These are phyloP conservation scores for Haberlea rhodopensis DNA, from an alignment of 257 asterid species.

Conservation along the genomic window DNA sequence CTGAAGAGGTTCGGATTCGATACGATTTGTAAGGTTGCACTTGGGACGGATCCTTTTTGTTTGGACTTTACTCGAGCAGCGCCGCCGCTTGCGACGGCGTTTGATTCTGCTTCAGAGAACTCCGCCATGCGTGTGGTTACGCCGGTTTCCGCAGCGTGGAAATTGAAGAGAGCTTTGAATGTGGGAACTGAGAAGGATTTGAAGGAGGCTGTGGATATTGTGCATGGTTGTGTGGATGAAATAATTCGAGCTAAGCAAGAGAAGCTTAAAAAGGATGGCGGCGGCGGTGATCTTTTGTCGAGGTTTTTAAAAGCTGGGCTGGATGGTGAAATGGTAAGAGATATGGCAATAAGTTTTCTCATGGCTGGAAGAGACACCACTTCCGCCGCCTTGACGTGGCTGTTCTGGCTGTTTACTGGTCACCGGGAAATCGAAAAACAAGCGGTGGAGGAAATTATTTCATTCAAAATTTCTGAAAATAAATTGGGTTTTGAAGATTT, in stretches of 20 bases:
- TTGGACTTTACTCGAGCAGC: constrained; percentile 33
- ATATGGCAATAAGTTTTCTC: constrained; percentile 41
- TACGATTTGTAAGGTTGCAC: constrained; percentile 41
- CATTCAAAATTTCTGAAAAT: neutral
- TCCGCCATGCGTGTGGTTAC: constrained; percentile 61
- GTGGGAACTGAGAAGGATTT: constrained; percentile 53
- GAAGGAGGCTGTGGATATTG: constrained; percentile 37
- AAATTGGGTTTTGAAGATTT: constrained; percentile 29
- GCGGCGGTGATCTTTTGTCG: constrained; percentile 43
- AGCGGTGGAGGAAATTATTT: constrained; percentile 33
- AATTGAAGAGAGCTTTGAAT: constrained; percentile 43
- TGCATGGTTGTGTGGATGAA: constrained; percentile 37
- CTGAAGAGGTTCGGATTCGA: constrained; percentile 57
- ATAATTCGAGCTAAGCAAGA: constrained; percentile 36
- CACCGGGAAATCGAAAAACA: constrained; percentile 36
- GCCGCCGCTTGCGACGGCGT: constrained; percentile 50
- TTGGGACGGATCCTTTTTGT: constrained; percentile 49
- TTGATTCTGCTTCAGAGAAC: constrained; percentile 51
- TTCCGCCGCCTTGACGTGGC: constrained; percentile 65
- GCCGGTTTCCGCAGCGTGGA: constrained; percentile 51
- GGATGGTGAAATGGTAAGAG: constrained; percentile 42
- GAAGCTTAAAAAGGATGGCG: neutral
- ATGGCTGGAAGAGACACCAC: constrained; percentile 74
- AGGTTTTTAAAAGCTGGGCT: constrained; percentile 43
- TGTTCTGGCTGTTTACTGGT: constrained; percentile 45